A percentile compares a stretch with the other conserved stretches of the same genome.
phyloP scores from a whole-genome alignment of 495 filamentous ascomycete genomes.

The Aspergillus haitiensis region DNA sequence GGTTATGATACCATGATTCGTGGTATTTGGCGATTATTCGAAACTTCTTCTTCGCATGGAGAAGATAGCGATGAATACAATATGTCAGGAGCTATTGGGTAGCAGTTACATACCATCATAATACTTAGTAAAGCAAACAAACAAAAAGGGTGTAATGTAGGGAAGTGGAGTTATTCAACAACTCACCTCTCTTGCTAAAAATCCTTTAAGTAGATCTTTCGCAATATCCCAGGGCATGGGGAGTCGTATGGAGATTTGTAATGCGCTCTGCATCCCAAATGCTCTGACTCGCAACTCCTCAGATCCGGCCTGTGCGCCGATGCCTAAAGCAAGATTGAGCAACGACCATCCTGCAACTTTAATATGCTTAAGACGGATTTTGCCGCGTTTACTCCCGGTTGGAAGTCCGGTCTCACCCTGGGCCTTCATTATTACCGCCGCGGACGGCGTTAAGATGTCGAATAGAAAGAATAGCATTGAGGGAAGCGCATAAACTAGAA shows the following conservation, averaged over 20 bases:
- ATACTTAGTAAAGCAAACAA: conserved; percentile 2
- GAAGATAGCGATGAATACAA: conserved; percentile 66
- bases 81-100: conserved; percentile 55
- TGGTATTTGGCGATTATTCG: conserved; percentile 52
- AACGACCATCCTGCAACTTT: conserved; percentile 56
- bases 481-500: conserved; percentile 71
- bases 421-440: conserved; percentile 66
- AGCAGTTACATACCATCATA: neutral
- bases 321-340: conserved; percentile 63
- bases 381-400: conserved; percentile 49
- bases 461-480: conserved; percentile 72
- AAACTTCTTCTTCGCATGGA: conserved; percentile 53
- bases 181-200: conserved; percentile 58
- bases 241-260: conserved; percentile 57
- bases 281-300: conserved; percentile 55
- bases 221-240: conserved; percentile 63
- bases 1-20: conserved; percentile 62
- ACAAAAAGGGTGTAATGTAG: neutral
- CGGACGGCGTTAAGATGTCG: conserved; percentile 66
- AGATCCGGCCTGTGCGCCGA: conserved; percentile 55
- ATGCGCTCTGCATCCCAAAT: conserved; percentile 52
- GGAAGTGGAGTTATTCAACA: neutral
- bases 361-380: conserved; percentile 33
- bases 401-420: conserved; percentile 66
- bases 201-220: conserved; percentile 51